Evolutionary conservation across 495 filamentous ascomycete species (phyloP).

Genomic region (Aspergillus ostianus): DNA sequence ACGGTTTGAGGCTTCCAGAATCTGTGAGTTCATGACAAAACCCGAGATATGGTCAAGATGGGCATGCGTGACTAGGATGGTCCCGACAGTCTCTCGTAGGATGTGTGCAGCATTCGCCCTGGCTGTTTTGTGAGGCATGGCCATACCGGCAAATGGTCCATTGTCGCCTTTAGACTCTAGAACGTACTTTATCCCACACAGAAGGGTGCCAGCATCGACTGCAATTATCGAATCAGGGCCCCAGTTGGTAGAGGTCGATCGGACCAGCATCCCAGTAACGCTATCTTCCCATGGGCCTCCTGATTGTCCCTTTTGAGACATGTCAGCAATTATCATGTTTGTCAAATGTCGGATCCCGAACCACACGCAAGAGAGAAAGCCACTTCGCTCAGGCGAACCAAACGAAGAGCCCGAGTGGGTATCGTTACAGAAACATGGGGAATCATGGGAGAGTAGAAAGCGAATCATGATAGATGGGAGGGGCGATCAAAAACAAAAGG

Average conservation of each 20-base stretch:
- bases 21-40: slow-evolving; percentile 88
- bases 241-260: slow-evolving; percentile 77
- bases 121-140: slow-evolving; percentile 58
- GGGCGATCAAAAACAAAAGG: neutral
- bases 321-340: slow-evolving; percentile 25
- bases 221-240: slow-evolving; percentile 75
- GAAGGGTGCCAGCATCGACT: slow-evolving; percentile 88
- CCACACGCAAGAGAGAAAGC: neutral
- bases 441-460: neutral
- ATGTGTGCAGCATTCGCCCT: slow-evolving; percentile 78
- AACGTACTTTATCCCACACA: slow-evolving; percentile 76
- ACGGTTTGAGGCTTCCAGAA: slow-evolving; percentile 65
- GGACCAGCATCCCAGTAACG: slow-evolving; percentile 84
- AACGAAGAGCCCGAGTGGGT: neutral
- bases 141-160: slow-evolving; percentile 75
- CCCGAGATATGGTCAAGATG: slow-evolving; percentile 92
- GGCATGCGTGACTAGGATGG: slow-evolving; percentile 88
- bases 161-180: slow-evolving; percentile 47
- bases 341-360: slow-evolving; percentile 23
- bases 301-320: slow-evolving; percentile 73
- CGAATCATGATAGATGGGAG: neutral
- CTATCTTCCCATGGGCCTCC: slow-evolving; percentile 89
- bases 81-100: slow-evolving; percentile 73
- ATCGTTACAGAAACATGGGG: neutral
- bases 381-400: neutral